phyloP scores from a whole-genome alignment of 2,329 filamentous ascomycete genomes.

The Kalaharituber pfeilii region DNA sequence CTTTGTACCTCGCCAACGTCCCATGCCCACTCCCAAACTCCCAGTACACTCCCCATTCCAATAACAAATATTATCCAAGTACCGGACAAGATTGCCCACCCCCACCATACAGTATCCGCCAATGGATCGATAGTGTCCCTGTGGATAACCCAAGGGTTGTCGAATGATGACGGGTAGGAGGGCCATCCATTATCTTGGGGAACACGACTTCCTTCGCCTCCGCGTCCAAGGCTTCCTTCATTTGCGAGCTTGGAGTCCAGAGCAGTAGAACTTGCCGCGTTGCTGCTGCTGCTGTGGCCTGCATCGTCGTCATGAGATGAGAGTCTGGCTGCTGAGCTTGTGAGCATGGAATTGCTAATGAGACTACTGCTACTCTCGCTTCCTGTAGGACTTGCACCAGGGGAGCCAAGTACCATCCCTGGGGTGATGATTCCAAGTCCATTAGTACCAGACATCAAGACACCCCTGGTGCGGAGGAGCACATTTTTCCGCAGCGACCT shows the following conservation, averaged over 20 bases:
- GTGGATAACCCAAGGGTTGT: conserved; percentile 1
- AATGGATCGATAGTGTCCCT: conserved; percentile 12
- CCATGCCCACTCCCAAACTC: conserved; percentile 98
- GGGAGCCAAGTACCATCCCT: not conserved
- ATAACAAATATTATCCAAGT: conserved; percentile 95
- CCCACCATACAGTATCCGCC: conserved; percentile 85
- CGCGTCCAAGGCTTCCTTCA: conserved; percentile 6
- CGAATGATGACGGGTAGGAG: conserved; percentile 3
- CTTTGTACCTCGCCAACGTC: conserved; percentile 44
- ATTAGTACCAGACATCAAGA: not conserved
- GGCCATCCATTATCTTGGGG: not conserved
- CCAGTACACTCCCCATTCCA: conserved; percentile 89
- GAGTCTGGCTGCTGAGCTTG: no score
- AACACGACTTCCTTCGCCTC: conserved; percentile 9
- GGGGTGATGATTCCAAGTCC: not conserved
- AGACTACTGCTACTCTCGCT: not conserved
- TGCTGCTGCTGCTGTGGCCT: not conserved
- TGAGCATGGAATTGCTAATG: not conserved
- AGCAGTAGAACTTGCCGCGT: conserved; percentile 2
- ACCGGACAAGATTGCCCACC: conserved; percentile 75
- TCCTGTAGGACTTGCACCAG: not conserved
- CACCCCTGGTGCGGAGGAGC: conserved; percentile 8
- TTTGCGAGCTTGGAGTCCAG: not conserved
- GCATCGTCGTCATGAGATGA: not conserved
- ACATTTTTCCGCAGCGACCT: conserved; percentile 16